Conservation (phyloP, 148 eudicot genomes). For the Rhododendron henanense region DNA sequence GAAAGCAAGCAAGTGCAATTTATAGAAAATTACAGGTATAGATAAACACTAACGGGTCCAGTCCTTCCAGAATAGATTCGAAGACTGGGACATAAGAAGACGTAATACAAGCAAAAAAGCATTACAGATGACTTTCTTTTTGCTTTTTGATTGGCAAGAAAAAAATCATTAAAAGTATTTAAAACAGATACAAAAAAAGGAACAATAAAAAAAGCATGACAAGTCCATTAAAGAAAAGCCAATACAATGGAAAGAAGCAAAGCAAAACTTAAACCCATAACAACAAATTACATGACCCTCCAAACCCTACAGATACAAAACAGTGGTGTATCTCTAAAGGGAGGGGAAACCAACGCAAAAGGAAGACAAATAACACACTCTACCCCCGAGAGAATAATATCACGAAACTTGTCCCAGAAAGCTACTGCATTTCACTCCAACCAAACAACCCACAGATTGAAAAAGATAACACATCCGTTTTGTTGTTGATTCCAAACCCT, state of each 20-base stretch:
- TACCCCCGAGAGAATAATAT: neutral
- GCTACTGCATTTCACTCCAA: neutral
- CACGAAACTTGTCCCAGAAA: neutral
- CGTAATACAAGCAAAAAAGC: neutral
- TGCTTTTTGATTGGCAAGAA: neutral
- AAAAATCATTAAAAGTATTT: neutral
- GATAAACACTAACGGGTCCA: neutral
- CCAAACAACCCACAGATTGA: neutral
- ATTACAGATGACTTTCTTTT: neutral
- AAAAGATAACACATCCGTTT: neutral
- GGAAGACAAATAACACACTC: neutral
- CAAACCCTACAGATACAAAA: neutral
- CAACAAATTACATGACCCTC: neutral
- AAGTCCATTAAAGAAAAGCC: neutral
- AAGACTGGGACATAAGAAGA: constrained; percentile 6
- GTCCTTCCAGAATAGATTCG: neutral
- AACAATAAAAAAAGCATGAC: neutral
- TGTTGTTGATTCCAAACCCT: neutral
- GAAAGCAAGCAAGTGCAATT: neutral
- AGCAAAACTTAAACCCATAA: neutral
- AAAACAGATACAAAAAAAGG: neutral
- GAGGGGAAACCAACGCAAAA: neutral
- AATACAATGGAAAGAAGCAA: neutral
- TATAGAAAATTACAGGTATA: neutral
- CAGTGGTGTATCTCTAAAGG: neutral